A percentile compares a stretch with the other conserved stretches of the same genome.
Evolutionary conservation across 2,329 filamentous ascomycete genomes (phyloP).

Genomic region (Blumeria graminis): DNA sequence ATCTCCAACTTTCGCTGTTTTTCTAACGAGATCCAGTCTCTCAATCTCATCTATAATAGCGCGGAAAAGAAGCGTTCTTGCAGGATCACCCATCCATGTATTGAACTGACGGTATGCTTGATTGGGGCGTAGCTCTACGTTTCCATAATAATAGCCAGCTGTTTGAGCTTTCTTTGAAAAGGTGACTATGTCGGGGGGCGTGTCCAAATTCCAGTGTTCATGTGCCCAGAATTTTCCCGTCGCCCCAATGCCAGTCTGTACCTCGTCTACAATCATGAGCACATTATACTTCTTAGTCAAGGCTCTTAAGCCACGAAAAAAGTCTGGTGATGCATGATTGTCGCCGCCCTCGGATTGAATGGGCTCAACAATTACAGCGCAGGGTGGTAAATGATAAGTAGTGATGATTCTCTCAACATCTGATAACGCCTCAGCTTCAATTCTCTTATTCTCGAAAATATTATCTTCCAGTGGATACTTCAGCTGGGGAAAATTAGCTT

Average conservation of each 20-base stretch:
- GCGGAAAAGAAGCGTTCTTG: slow-evolving; percentile 52
- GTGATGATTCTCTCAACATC: slow-evolving; percentile 50
- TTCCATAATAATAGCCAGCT: slow-evolving; percentile 60
- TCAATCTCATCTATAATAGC: slow-evolving; percentile 56
- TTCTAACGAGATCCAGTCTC: slow-evolving; percentile 39
- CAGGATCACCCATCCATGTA: slow-evolving; percentile 70
- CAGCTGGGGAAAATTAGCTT: slow-evolving; percentile 53
- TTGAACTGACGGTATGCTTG: slow-evolving; percentile 74
- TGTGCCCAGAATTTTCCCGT: slow-evolving; percentile 76
- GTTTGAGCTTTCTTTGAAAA: slow-evolving; percentile 76
- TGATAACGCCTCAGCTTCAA: slow-evolving; percentile 48
- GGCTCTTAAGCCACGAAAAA: slow-evolving; percentile 52
- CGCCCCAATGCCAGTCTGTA: slow-evolving; percentile 66
- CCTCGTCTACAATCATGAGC: slow-evolving; percentile 61
- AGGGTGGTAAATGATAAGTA: slow-evolving; percentile 41
- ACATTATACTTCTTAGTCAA: slow-evolving; percentile 46
- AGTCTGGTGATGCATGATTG: slow-evolving; percentile 56
- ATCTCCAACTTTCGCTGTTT: slow-evolving; percentile 34
- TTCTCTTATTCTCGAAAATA: slow-evolving; percentile 40
- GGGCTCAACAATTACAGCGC: slow-evolving; percentile 53
- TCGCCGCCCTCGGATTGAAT: slow-evolving; percentile 68
- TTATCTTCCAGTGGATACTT: slow-evolving; percentile 56
- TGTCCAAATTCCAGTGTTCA: slow-evolving; percentile 52
- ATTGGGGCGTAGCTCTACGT: slow-evolving; percentile 50
- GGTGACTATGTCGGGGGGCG: slow-evolving; percentile 65